Conservation (phyloP, 345 rosid genomes). For the Moricandia moricandioides region DNA sequence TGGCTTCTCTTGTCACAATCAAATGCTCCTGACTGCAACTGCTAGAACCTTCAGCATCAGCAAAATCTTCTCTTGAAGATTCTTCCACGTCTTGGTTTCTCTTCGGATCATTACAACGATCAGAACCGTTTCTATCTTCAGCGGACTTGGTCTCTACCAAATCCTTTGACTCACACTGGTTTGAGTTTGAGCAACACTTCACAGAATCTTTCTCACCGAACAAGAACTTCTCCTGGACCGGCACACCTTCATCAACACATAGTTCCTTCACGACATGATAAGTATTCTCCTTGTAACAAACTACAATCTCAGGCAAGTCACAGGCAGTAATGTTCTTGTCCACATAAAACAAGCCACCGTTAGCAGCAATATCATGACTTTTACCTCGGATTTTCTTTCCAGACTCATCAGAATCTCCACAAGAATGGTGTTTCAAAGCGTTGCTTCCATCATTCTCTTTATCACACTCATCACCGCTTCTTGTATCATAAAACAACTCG, state of each 20-base stretch:
- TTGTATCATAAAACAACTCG: conserved; percentile 35
- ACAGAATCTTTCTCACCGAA: conserved; percentile 41
- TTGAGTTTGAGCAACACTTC: conserved; percentile 22
- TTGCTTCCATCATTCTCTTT: conserved; percentile 21
- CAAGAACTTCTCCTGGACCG: conserved; percentile 53
- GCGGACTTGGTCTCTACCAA: conserved; percentile 18
- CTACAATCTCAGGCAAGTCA: conserved; percentile 59
- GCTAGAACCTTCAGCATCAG: conserved; percentile 26
- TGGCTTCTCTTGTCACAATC: conserved; percentile 11
- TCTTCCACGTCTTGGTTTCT: conserved; percentile 16
- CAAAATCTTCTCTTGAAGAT: conserved; percentile 24
- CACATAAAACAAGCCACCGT: conserved; percentile 41
- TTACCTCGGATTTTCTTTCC: background rate
- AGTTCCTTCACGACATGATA: conserved; percentile 70
- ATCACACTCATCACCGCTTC: conserved; percentile 27
- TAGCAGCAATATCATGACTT: conserved; percentile 1
- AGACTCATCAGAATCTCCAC: background rate
- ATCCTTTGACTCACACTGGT: conserved; percentile 20
- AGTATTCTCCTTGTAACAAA: conserved; percentile 62
- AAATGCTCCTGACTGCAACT: conserved; percentile 21
- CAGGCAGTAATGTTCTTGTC: conserved; percentile 58
- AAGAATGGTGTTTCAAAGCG: background rate
- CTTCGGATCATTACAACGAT: conserved; percentile 11
- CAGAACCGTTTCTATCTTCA: background rate
- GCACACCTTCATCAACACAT: conserved; percentile 71